Evolutionary conservation across 495 filamentous ascomycete species (phyloP).

Genomic region (Aspergillus egyptiacus): DNA sequence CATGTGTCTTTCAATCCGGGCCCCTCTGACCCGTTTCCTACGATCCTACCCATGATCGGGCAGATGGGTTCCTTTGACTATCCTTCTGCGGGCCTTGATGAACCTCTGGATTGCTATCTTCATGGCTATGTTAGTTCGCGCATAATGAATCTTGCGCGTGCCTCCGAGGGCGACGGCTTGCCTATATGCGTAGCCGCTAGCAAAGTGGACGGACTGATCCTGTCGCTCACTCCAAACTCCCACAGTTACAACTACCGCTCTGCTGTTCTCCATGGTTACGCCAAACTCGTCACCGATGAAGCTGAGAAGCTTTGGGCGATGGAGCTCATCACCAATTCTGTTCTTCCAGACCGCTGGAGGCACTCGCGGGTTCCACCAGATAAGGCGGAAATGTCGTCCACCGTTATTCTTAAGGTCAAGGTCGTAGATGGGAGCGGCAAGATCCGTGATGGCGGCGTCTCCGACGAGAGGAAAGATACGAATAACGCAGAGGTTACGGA

Average conservation of each 20-base stretch:
- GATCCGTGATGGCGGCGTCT: conserved; percentile 60
- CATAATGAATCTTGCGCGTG: conserved; percentile 62
- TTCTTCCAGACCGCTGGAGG: conserved; percentile 63
- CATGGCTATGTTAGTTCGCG: conserved; percentile 84
- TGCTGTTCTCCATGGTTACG: conserved; percentile 72
- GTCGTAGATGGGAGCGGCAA: conserved; percentile 74
- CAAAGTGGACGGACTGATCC: conserved; percentile 66
- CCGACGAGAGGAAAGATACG: conserved; percentile 66
- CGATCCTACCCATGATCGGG: conserved; percentile 83
- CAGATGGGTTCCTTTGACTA: conserved; percentile 66
- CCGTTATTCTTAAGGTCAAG: conserved; percentile 64
- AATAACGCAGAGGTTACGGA: conserved; percentile 53
- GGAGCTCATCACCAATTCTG: conserved; percentile 70
- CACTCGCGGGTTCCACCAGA: conserved; percentile 68
- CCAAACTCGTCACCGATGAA: conserved; percentile 55
- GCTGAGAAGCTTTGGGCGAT: conserved; percentile 81
- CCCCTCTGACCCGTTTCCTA: conserved; percentile 62
- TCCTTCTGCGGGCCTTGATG: conserved; percentile 56
- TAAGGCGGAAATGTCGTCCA: conserved; percentile 68
- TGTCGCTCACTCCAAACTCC: conserved; percentile 69
- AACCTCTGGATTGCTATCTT: conserved; percentile 73
- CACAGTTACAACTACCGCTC: conserved; percentile 90
- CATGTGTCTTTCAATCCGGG: conserved; percentile 74
- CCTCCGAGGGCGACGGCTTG: conserved; percentile 44
- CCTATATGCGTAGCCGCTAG: conserved; percentile 62